Conservation (phyloP, 2,329 filamentous ascomycete species). For the Cordyceps cicadae region DNA sequence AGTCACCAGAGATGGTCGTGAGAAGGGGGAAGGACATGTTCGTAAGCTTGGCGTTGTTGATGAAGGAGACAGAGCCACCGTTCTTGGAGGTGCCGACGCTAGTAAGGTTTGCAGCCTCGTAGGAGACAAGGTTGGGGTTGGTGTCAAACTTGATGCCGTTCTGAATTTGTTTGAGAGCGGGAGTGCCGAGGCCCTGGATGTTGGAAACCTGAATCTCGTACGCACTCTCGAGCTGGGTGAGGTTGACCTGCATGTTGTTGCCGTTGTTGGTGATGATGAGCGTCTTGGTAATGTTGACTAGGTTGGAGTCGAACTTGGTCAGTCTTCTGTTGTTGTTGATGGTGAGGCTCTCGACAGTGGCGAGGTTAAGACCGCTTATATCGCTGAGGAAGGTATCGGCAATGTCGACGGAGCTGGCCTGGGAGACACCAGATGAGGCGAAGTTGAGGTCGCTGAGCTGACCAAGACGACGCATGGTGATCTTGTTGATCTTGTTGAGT, state of each 20-base stretch:
- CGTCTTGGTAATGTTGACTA: constrained; percentile 63
- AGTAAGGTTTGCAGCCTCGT: constrained; percentile 64
- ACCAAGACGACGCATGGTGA: constrained; percentile 67
- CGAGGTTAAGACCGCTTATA: constrained; percentile 73
- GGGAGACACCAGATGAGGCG: constrained; percentile 49
- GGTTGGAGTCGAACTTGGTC: constrained; percentile 64
- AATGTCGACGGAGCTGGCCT: constrained; percentile 63
- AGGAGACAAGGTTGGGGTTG: constrained; percentile 55
- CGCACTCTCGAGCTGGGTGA: constrained; percentile 66
- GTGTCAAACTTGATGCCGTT: constrained; percentile 77
- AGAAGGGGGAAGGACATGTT: constrained; percentile 73
- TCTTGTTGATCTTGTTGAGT: constrained; percentile 56
- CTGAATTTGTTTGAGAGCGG: constrained; percentile 64
- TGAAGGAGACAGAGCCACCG: constrained; percentile 42
- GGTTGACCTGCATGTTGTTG: constrained; percentile 57
- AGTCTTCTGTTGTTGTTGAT: constrained; percentile 89
- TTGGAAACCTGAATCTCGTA: constrained; percentile 54
- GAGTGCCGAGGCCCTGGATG: constrained; percentile 64
- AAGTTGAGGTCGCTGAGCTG: constrained; percentile 42
- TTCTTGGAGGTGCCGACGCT: constrained; percentile 39
- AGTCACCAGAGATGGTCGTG: constrained; percentile 63
- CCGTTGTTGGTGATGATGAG: constrained; percentile 78
- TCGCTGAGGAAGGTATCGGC: constrained; percentile 76
- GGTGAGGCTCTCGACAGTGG: constrained; percentile 61
- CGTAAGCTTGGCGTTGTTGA: constrained; percentile 51